Evolutionary conservation across 73 alveolate species (phyloP), one percentile per base, ranked within the genome.

Genomic region (Symbiodinium pilosum): DNA sequence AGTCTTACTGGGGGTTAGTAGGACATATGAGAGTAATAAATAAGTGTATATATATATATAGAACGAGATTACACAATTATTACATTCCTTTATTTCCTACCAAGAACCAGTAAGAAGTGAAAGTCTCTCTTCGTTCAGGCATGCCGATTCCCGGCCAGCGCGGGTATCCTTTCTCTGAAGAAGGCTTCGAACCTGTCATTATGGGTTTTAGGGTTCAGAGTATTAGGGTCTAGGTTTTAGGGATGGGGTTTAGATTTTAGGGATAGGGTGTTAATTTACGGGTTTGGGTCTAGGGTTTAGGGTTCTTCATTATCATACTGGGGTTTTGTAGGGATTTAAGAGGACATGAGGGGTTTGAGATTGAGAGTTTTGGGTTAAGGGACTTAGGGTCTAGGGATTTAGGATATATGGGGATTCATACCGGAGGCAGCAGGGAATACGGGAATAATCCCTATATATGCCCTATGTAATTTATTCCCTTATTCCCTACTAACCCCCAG

Each of bases 81-180:
- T n/a, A n/a, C n/a, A n/a, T n/a, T n/a, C n/a, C n/a, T n/a, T n/a
- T n/a, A n/a, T n/a, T n/a, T n/a, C n/a, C n/a, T n/a, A n/a, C n/a
- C n/a, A n/a, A n/a, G n/a, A n/a, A n/a, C n/a, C n/a, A n/a, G n/a
- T n/a, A n/a, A n/a, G n/a, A n/a, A n/a, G n/a, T n/a, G n/a, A n/a
- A n/a, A n/a, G n/a, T n/a, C n/a, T n/a, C n/a, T n/a, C n/a, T n/a
- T n/a, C n/a, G n/a, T n/a, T n/a, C 41, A 91, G 97, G 97, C 97
- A 24, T 91, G 97, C 77, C 71, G 97, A 68, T 91, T 91, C 39
- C 97, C 97, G 5, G 88, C 88, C 21, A 68, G 88, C 54, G 41
- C 11, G 75, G 97, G 97, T 28, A 30, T 91, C 28, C 88, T 59
- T 39, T 43, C 97, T 40, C 40, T 91, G 87, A 85, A 56, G 51